Evolutionary conservation across 1,284 basidiomycete species (phyloP), one percentile per base, ranked within the genome.

Genomic region (Erythrobasidium hasegawianum): DNA sequence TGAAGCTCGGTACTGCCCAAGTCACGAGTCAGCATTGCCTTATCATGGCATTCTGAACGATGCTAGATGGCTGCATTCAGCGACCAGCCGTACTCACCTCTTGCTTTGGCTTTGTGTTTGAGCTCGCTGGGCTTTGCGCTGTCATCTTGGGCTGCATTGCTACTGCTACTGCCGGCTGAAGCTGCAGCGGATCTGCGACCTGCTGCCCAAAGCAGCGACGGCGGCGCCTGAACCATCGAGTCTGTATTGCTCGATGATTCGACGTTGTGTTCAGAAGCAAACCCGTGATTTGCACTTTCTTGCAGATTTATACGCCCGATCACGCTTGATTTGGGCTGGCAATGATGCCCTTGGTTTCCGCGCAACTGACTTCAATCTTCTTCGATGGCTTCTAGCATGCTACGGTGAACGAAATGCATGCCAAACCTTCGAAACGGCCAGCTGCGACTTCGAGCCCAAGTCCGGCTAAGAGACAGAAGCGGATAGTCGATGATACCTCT

Each of bases 201-300:
- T 33, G 33, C 33, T 33, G 33, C 33, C 62, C 62, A 58, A n/a
- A 65, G 55, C 62, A 58, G 49, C n/a, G 61, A 56, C 7, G 53
- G 45, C 13, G 62, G 38, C 8, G 62, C 62, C 49, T 65, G 62
- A 41, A 65, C 62, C 62, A 65, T 65, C 40, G 43, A 47, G 16
- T n/a, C 11, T 33, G 45, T n/a, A 18, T 24, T n/a, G n/a, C n/a
- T 47, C 45, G 45, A 47, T 47, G 45, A 47, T n/a, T 47, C n/a
- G n/a, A n/a, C n/a, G 22, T n/a, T 18, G 45, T 47, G 45, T 4
- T n/a, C 4, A 11, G 33, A 33, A 33, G 33, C 5, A 33, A 33
- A 33, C 33, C 33, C 11, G 33, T 33, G 33, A 33, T 33, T 33
- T 33, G 33, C 33, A 33, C 33, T 33, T 33, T 33, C 33, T 33